A percentile compares a stretch with the other conserved stretches of the same genome.
Conservation (phyloP, 1,139 yeast species). For the Suhomyces atakaporum region DNA sequence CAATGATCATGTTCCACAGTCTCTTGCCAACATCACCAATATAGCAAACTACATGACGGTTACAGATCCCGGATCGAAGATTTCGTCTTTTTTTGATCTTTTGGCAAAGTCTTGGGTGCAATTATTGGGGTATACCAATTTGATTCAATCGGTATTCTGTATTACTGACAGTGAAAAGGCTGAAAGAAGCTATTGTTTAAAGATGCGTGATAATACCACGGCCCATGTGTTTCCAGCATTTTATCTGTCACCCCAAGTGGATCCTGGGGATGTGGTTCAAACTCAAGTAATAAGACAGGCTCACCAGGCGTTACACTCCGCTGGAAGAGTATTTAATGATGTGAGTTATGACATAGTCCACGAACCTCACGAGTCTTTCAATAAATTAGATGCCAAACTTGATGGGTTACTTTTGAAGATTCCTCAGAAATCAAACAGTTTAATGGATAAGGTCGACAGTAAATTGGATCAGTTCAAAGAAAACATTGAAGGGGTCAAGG, state of each 20-base stretch:
- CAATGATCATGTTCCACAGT: background rate
- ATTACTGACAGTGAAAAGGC: slow-evolving; percentile 26
- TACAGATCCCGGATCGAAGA: slow-evolving; percentile 7
- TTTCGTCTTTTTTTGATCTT: slow-evolving; percentile 37
- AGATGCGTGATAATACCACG: slow-evolving; percentile 26
- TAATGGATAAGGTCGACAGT: slow-evolving; percentile 17
- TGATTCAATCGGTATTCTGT: slow-evolving; percentile 46
- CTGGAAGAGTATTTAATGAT: slow-evolving; percentile 23
- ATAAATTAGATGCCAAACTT: slow-evolving; percentile 23
- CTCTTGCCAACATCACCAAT: slow-evolving; percentile 20
- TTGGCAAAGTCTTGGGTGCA: slow-evolving; percentile 45
- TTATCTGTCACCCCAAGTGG: slow-evolving; percentile 4
- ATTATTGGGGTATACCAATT: slow-evolving; percentile 30
- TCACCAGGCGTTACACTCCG: slow-evolving; percentile 19
- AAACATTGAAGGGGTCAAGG: background rate
- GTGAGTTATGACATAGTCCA: slow-evolving; percentile 23
- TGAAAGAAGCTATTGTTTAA: slow-evolving; percentile 40
- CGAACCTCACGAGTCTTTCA: slow-evolving; percentile 24
- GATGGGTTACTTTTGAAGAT: slow-evolving; percentile 19
- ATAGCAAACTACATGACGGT: slow-evolving; percentile 25
- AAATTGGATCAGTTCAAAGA: slow-evolving; percentile 3
- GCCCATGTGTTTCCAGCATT: slow-evolving; percentile 36
- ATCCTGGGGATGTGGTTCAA: slow-evolving; percentile 5
- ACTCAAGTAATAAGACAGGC: slow-evolving; percentile 26
- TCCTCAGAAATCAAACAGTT: background rate